Evolutionary conservation across 495 filamentous ascomycete genomes (phyloP).

Genomic region (Hypoxylon crocopeplum): DNA sequence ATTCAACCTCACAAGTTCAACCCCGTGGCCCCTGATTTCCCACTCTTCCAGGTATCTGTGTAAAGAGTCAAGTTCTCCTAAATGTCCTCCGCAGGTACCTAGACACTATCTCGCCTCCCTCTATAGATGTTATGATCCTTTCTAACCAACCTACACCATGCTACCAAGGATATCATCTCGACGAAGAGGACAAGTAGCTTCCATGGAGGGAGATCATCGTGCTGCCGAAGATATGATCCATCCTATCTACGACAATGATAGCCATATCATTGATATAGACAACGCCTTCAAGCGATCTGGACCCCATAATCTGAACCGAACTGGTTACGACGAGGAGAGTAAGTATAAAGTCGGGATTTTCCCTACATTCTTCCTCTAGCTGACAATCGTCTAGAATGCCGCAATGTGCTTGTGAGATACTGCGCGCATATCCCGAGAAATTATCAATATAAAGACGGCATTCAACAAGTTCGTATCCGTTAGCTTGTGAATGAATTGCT

Average conservation of each 20-base stretch:
- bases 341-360: conserved; percentile 1
- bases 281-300: conserved; percentile 30
- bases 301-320: conserved; percentile 33
- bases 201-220: background rate
- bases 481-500: background rate
- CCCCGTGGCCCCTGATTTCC: background rate
- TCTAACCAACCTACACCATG: conserved; percentile 2
- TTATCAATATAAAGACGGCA: conserved; percentile 44
- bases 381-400: conserved; percentile 38
- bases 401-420: conserved; percentile 43
- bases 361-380: background rate
- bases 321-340: conserved; percentile 42
- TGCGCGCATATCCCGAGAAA: conserved; percentile 45
- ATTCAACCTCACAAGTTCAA: background rate
- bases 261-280: background rate
- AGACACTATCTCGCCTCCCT: background rate
- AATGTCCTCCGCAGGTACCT: too few species aligned
- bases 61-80: too few species aligned
- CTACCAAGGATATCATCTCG: background rate
- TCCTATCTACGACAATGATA: background rate
- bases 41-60: too few species aligned
- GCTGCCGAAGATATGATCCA: background rate
- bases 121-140: background rate
- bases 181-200: background rate
- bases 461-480: conserved; percentile 34